Evolutionary conservation across 306 rosid species (phyloP), one percentile per base, ranked within the genome.

Genomic region (Cucumis hystrix): DNA sequence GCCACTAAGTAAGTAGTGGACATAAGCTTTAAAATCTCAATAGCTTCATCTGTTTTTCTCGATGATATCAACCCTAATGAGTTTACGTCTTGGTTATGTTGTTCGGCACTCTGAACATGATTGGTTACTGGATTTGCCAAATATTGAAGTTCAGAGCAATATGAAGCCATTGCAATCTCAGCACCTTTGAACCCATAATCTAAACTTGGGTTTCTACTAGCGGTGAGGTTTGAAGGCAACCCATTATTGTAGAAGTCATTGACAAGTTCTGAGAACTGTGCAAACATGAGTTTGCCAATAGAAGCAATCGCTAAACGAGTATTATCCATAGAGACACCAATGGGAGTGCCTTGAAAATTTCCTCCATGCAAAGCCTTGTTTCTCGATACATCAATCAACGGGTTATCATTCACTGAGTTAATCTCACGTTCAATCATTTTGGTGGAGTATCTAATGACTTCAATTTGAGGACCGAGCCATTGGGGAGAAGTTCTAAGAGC

Each of bases 341-440:
- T 93, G 0, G 98, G 96, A 2, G 98, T 93, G 1, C 98, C 98
- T 39, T 93, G 98, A 83, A 93, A 93, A 49, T 93, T 93, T 1
- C 98, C 98, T 15, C 98, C 98, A 57, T 93, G 96, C 14, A 93
- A 77, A 11, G 98, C 97, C 90, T 91, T 93, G 52, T 87, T 88
- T 76, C 98, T 87, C 0, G 96, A 88, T 49, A 93, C 97, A 80
- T 93, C 98, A 61, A 93, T 91, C 76, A 93, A 74, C 6, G 98
- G 97, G 69, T 93, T 93, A 75, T 93, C 98, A 45, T 93, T 93
- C 1, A 93, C 97, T 0, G 97, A 91, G 84, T 93, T 93, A 1
- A 93, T 93, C 89, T 93, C 98, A 54, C 97, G 84, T 87, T 93
- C 97, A 77, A 93, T 91, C 98, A 93, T 93, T 76, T 87, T 91